Evolutionary conservation across 805 yeast genomes (phyloP).

Genomic region (Torulaspora microellipsoides): DNA sequence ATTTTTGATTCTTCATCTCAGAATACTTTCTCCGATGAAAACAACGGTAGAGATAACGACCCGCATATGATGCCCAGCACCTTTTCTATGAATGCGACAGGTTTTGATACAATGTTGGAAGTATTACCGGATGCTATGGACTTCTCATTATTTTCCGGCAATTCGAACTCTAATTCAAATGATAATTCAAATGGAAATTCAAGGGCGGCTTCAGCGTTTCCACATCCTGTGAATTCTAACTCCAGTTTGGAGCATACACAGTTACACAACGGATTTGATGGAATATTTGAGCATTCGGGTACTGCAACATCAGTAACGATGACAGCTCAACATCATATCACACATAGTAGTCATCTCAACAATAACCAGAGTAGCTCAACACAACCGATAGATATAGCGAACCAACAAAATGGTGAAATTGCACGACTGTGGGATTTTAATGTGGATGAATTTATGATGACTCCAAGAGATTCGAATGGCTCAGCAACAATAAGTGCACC

Average conservation of each 20-base stretch:
- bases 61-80: conserved; percentile 1
- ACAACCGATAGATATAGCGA: conserved; percentile 29
- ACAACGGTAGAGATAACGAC: conserved; percentile 2
- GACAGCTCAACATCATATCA: neutral
- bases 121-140: conserved; percentile 33
- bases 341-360: neutral
- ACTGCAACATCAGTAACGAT: neutral
- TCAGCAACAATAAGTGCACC: conserved; percentile 37
- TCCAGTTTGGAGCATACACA: conserved; percentile 1
- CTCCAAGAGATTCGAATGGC: conserved; percentile 32
- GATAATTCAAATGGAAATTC: neutral
- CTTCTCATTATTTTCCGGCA: conserved; percentile 9
- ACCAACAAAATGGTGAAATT: conserved; percentile 37
- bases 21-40: conserved; percentile 7
- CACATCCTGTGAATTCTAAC: neutral
- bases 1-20: conserved; percentile 12
- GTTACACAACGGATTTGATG: conserved; percentile 1
- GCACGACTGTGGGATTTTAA: conserved; percentile 40
- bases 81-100: conserved; percentile 7
- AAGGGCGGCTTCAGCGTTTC: neutral
- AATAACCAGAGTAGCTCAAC: conserved; percentile 1
- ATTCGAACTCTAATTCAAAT: conserved; percentile 3
- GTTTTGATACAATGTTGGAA: conserved; percentile 36
- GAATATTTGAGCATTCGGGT: neutral
- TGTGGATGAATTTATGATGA: conserved; percentile 36